Conservation (phyloP, 2,329 filamentous ascomycete species). For the Phyllosticta capitalensis region DNA sequence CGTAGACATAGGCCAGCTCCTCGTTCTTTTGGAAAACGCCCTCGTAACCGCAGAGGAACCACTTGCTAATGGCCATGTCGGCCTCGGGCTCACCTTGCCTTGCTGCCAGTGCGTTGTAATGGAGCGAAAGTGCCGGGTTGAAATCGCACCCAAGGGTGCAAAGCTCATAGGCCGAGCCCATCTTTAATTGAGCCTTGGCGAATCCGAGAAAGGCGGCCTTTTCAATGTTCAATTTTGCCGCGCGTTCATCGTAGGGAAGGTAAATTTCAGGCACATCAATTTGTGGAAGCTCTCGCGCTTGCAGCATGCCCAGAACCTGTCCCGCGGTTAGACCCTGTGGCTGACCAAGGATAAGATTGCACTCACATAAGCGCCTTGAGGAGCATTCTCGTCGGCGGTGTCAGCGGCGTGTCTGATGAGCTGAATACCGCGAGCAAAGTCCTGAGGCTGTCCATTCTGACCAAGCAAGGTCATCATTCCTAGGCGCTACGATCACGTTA, state of each 20-base stretch:
- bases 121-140: constrained; percentile 80
- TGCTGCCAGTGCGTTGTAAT: constrained; percentile 90
- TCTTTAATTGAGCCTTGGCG: constrained; percentile 91
- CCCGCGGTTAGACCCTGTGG: constrained; percentile 19
- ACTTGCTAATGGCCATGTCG: constrained; percentile 92
- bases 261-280: constrained; percentile 67
- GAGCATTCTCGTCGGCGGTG: constrained; percentile 88
- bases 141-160: constrained; percentile 93
- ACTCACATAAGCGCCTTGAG: constrained; percentile 73
- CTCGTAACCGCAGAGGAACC: constrained; percentile 95
- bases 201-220: constrained; percentile 95
- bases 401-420: constrained; percentile 77
- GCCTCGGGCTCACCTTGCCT: constrained; percentile 89
- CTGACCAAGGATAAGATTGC: constrained; percentile 19
- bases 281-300: constrained; percentile 83
- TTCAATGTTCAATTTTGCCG: constrained; percentile 80
- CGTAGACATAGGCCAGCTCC: constrained; percentile 83
- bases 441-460: constrained; percentile 81
- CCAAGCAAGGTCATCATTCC: constrained; percentile 97
- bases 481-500: constrained; percentile 42
- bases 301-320: constrained; percentile 75
- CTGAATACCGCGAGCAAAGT: constrained; percentile 67
- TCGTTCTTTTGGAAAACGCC: constrained; percentile 92
- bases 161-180: constrained; percentile 91
- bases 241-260: constrained; percentile 61